A percentile compares a stretch with the other conserved stretches of the same genome.
phyloP scores from a whole-genome alignment of 2,329 filamentous ascomycete genomes.

The Beauveria scarabaeidicola region DNA sequence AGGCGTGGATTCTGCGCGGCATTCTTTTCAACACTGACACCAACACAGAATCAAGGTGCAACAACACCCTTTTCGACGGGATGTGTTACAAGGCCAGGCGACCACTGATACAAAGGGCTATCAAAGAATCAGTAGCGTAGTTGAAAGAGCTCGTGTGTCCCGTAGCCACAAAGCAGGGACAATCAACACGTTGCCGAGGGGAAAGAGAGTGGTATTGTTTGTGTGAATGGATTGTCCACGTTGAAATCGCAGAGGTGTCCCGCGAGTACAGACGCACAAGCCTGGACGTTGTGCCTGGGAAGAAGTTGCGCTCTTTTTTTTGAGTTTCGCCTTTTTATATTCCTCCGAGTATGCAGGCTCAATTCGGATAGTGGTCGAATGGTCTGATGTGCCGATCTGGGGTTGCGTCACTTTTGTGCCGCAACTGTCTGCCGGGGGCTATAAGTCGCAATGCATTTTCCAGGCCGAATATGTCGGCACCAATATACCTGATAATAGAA shows the following conservation, averaged over 20 bases:
- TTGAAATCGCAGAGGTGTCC: not conserved
- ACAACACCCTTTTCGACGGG: not conserved
- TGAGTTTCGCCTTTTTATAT: not conserved
- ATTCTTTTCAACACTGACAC: slow-evolving; percentile 4
- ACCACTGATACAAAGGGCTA: too few species aligned
- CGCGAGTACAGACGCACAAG: not conserved
- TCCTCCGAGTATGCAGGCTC: not conserved
- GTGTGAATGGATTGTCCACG: not conserved
- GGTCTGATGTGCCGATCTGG: not conserved
- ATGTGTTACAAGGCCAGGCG: too few species aligned
- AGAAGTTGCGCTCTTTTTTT: not conserved
- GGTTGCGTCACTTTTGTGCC: not conserved
- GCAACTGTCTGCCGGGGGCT: not conserved
- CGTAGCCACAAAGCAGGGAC: not conserved
- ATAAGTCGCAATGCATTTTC: not conserved
- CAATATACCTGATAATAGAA: not conserved
- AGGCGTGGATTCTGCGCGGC: not conserved
- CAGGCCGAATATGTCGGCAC: not conserved
- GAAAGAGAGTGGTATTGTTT: not conserved
- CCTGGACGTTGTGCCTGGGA: not conserved
- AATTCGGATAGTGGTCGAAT: not conserved
- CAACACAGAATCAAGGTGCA: not conserved
- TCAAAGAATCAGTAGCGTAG: too few species aligned
- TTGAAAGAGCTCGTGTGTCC: not conserved
- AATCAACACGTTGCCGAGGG: not conserved